Conservation (phyloP, 169 alveolate species). For the Eimeria sp. region DNA sequence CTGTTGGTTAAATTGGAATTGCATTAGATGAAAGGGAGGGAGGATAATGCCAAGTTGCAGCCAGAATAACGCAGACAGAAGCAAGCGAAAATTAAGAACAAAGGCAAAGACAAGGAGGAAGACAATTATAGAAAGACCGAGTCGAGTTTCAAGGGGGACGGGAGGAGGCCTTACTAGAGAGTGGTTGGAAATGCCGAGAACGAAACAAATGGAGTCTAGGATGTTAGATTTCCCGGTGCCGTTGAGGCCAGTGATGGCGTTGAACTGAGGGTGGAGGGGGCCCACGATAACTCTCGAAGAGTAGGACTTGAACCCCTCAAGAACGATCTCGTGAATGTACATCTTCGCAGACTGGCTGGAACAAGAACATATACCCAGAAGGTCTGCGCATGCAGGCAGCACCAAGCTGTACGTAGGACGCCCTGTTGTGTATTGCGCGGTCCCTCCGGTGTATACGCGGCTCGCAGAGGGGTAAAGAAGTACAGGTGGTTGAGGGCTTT, state of each 20-base stretch:
- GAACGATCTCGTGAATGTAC: conserved; percentile 97
- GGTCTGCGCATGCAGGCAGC: neutral
- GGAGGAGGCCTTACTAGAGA: conserved; percentile 33
- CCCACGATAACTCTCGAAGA: conserved; percentile 66
- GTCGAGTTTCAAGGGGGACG: neutral
- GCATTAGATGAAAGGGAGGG: too few species aligned
- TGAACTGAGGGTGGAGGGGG: conserved; percentile 90
- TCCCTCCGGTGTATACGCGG: neutral
- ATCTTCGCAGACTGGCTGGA: conserved; percentile 85
- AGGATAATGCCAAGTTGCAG: too few species aligned
- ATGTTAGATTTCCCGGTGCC: conserved; percentile 99
- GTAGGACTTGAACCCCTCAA: conserved; percentile 98
- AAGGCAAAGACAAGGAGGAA: neutral
- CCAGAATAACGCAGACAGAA: neutral
- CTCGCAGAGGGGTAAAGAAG: neutral
- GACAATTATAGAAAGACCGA: neutral
- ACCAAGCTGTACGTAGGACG: neutral
- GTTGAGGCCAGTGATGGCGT: conserved; percentile 99
- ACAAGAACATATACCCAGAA: neutral
- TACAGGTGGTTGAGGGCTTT: neutral
- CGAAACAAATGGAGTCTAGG: conserved; percentile 99
- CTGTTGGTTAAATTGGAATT: too few species aligned
- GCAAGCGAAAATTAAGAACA: neutral
- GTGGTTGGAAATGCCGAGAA: conserved; percentile 83
- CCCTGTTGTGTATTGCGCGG: neutral